These are phyloP conservation scores for Ganoderma sp. DNA, from an alignment of 1,284 basidiomycete genomes.

Conservation along the genomic window DNA sequence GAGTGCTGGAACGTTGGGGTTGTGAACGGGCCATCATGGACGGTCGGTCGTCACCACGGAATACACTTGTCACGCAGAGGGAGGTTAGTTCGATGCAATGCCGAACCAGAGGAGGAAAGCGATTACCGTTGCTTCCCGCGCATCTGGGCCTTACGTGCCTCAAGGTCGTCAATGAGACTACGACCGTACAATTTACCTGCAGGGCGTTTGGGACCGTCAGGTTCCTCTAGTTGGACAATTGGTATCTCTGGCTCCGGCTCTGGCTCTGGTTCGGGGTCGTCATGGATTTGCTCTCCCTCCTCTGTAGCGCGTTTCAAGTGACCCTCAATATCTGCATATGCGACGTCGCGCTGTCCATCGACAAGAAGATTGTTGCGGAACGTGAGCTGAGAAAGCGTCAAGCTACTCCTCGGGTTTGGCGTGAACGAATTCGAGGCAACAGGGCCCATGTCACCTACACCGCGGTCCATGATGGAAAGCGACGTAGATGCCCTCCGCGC, in stretches of 20 bases:
- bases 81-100: constrained; percentile 8
- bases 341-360: constrained; percentile 66
- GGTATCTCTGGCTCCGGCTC: constrained; percentile 45
- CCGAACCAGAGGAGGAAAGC: no score
- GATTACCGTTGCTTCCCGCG: constrained; percentile 72
- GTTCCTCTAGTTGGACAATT: constrained; percentile 49
- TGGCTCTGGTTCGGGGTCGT: constrained; percentile 49
- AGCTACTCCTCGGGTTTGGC: constrained; percentile 73
- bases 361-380: constrained; percentile 77
- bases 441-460: constrained; percentile 20
- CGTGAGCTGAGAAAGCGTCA: constrained; percentile 78
- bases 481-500: constrained; percentile 51
- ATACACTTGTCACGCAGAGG: constrained; percentile 52
- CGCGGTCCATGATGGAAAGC: constrained; percentile 40
- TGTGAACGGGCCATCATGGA: constrained; percentile 81
- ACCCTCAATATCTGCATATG: constrained; percentile 63
- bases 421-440: constrained; percentile 69
- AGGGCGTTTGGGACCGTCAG: constrained; percentile 50
- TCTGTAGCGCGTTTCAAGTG: constrained; percentile 66
- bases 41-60: constrained; percentile 77
- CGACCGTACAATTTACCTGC: constrained; percentile 81
- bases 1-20: constrained; percentile 60
- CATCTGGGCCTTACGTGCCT: constrained; percentile 76
- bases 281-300: constrained; percentile 70
- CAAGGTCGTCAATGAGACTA: constrained; percentile 82